Percentiles rank a stretch among this genome's conserved stretches.
These are phyloP conservation scores for Dactylellina cionopaga DNA, from an alignment of 2,329 filamentous ascomycete genomes.

Conservation along the genomic window DNA sequence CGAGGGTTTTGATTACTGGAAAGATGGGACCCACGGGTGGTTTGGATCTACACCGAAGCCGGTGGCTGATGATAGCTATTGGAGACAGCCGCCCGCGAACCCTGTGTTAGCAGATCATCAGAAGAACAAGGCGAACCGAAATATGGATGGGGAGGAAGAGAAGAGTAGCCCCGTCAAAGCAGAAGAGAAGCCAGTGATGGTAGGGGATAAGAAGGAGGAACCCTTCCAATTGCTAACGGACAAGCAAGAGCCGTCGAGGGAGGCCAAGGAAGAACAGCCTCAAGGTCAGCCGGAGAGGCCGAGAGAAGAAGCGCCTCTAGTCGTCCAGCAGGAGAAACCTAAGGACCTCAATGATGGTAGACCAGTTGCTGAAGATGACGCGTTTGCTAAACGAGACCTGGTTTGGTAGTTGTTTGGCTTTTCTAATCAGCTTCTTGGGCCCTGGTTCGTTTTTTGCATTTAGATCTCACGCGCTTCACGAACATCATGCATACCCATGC, in stretches of 20 bases:
- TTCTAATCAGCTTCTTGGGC: too few species aligned
- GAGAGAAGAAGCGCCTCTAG: too few species aligned
- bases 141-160: neutral
- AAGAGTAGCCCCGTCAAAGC: neutral
- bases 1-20: conserved; percentile 41
- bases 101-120: conserved; percentile 24
- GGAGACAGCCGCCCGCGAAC: conserved; percentile 1
- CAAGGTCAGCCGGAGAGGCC: too few species aligned
- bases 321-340: too few species aligned
- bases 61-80: conserved; percentile 31
- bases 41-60: conserved; percentile 23
- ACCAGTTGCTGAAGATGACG: conserved; percentile 19
- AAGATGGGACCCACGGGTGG: conserved; percentile 43
- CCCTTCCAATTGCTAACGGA: too few species aligned
- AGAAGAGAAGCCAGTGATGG: neutral
- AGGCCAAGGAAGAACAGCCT: neutral
- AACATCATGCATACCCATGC: too few species aligned
- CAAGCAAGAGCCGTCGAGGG: neutral
- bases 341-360: neutral
- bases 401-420: too few species aligned
- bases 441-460: too few species aligned
- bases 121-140: conserved; percentile 27
- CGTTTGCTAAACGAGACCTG: conserved; percentile 26
- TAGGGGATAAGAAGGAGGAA: neutral
- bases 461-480: too few species aligned